These are phyloP conservation scores for Sporisorium graminicola DNA, from an alignment of 1,284 basidiomycete genomes.

Conservation along the genomic window DNA sequence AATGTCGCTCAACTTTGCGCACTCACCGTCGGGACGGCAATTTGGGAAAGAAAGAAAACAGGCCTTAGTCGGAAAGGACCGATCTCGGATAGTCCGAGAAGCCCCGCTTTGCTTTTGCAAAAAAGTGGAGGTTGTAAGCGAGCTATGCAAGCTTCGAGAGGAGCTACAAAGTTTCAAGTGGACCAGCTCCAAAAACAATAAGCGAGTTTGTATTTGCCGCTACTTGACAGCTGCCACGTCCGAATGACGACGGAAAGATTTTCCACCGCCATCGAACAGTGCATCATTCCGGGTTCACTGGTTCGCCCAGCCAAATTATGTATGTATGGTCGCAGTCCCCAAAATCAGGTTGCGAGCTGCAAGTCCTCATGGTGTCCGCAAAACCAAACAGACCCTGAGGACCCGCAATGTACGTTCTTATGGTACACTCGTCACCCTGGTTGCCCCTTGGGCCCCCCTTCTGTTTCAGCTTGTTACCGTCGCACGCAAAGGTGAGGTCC, in stretches of 20 bases:
- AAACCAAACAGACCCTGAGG: slow-evolving; percentile 1
- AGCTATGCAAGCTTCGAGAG: too few species aligned
- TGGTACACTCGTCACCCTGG: slow-evolving; percentile 3
- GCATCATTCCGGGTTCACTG: slow-evolving; percentile 5
- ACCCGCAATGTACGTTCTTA: not conserved
- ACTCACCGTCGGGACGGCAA: too few species aligned
- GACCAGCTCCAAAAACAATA: not conserved
- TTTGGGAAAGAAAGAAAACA: too few species aligned
- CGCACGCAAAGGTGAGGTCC: too few species aligned
- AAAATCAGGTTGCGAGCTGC: not conserved
- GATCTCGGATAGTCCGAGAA: too few species aligned
- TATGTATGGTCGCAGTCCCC: too few species aligned
- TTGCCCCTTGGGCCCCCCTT: not conserved
- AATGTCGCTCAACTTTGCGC: too few species aligned
- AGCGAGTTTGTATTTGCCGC: not conserved
- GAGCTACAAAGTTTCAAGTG: not conserved
- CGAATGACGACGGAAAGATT: slow-evolving; percentile 31
- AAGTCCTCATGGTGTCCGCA: not conserved
- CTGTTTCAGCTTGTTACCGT: not conserved
- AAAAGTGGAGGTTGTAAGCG: not conserved
- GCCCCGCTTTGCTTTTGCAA: not conserved
- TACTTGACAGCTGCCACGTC: slow-evolving; percentile 39
- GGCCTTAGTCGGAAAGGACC: too few species aligned
- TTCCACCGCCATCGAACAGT: slow-evolving; percentile 19
- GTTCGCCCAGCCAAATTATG: not conserved